These are phyloP conservation scores for Ophiostoma tasmaniense DNA, from an alignment of 2,329 filamentous ascomycete genomes.

Conservation along the genomic window DNA sequence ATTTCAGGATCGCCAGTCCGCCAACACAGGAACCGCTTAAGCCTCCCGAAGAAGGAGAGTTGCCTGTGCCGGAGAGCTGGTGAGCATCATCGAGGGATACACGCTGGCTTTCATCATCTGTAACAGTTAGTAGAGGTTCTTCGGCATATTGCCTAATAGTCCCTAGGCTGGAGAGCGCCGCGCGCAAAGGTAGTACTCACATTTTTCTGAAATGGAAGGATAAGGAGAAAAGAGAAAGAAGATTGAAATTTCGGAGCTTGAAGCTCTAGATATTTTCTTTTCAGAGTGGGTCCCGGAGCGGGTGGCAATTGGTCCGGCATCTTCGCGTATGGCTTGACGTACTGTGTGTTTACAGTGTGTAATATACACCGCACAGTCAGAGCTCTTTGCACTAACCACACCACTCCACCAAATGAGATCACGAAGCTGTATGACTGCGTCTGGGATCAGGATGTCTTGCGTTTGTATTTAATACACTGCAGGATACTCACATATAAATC, in stretches of 20 bases:
- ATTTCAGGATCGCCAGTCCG: conserved; percentile 74
- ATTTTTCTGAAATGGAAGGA: conserved; percentile 97
- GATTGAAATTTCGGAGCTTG: conserved; percentile 18
- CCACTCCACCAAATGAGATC: background rate
- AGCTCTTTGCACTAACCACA: conserved; percentile 9
- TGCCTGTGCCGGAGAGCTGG: conserved; percentile 54
- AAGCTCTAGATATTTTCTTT: conserved; percentile 24
- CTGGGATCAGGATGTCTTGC: background rate
- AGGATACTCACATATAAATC: background rate
- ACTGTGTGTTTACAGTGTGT: background rate
- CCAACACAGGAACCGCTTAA: conserved; percentile 68
- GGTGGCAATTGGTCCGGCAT: conserved; percentile 17
- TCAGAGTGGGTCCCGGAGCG: conserved; percentile 11
- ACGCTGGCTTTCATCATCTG: conserved; percentile 99
- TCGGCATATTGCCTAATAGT: background rate
- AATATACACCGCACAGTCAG: background rate
- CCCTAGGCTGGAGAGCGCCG: background rate
- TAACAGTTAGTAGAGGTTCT: conserved; percentile 28
- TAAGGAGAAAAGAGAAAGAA: conserved; percentile 46
- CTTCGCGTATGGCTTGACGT: background rate
- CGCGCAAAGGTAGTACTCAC: conserved; percentile 49
- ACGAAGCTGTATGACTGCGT: background rate
- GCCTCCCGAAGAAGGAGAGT: conserved; percentile 78
- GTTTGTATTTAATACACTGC: background rate
- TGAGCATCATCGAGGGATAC: conserved; percentile 73